Conservation (phyloP, 2,329 filamentous ascomycete genomes). For the Periconia sp. region DNA sequence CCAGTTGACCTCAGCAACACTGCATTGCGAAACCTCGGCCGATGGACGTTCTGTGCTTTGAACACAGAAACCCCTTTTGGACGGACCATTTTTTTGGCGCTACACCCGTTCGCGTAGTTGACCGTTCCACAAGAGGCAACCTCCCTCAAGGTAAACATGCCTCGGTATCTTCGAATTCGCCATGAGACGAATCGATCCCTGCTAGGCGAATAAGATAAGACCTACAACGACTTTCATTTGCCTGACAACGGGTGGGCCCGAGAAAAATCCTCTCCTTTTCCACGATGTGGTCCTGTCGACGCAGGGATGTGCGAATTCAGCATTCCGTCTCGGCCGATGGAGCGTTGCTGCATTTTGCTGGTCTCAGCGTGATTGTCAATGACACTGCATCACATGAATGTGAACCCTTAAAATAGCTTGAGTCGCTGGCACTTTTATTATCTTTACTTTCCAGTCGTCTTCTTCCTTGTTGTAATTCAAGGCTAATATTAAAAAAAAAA, state of each 20-base stretch:
- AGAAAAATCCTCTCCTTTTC: conserved; percentile 1
- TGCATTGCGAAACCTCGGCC: background rate
- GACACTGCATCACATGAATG: background rate
- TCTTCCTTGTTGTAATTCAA: background rate
- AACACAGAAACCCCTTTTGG: background rate
- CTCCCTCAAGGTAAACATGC: background rate
- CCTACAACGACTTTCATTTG: background rate
- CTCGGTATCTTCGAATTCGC: background rate
- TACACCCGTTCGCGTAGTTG: background rate
- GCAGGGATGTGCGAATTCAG: background rate
- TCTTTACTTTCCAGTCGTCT: background rate
- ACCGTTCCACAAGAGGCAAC: background rate
- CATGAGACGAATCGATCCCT: background rate
- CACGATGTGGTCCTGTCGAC: background rate
- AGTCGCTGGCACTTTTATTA: background rate
- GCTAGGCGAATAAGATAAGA: background rate
- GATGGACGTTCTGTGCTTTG: background rate
- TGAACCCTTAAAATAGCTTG: background rate
- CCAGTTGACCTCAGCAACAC: background rate
- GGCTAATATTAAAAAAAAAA: background rate
- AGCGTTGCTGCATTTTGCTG: too few species aligned
- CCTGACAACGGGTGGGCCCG: background rate
- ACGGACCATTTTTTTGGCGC: background rate
- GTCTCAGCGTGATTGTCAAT: too few species aligned
- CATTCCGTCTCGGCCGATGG: background rate